These are phyloP conservation scores for Crassisporium funariophilum DNA, from an alignment of 768 basidiomycete genomes.

Conservation along the genomic window DNA sequence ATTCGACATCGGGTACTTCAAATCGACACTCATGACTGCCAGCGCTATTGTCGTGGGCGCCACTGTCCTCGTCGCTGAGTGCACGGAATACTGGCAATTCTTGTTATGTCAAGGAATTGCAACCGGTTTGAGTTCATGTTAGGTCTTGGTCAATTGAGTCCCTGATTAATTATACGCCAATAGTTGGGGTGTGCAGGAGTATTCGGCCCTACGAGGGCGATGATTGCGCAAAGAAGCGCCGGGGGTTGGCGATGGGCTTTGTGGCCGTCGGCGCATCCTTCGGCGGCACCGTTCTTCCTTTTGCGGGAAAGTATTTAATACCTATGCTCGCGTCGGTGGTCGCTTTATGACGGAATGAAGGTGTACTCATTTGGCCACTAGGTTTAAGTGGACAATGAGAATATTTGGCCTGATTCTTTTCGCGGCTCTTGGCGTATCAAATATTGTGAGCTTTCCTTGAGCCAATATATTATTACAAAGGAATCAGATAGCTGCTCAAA, in stretches of 20 bases:
- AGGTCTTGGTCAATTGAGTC: constrained; percentile 1
- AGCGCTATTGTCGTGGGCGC: constrained; percentile 53
- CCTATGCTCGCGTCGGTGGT: constrained; percentile 42
- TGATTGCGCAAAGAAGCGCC: constrained; percentile 62
- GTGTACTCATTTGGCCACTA: constrained; percentile 25
- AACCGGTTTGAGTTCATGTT: constrained; percentile 62
- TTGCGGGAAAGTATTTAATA: constrained; percentile 57
- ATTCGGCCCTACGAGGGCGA: constrained; percentile 60
- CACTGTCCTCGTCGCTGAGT: constrained; percentile 69
- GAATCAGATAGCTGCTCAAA: constrained; percentile 33
- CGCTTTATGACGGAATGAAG: background rate
- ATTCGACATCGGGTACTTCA: constrained; percentile 75
- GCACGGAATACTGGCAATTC: constrained; percentile 77
- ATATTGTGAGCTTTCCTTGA: constrained; percentile 39
- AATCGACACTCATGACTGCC: constrained; percentile 45
- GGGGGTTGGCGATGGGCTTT: constrained; percentile 65
- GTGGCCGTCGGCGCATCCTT: constrained; percentile 66
- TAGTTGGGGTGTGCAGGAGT: constrained; percentile 56
- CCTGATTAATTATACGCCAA: background rate
- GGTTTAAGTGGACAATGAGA: constrained; percentile 81
- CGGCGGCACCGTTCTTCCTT: constrained; percentile 71
- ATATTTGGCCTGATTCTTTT: constrained; percentile 67
- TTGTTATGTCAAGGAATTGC: constrained; percentile 73
- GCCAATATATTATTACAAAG: background rate
- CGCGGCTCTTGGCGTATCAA: constrained; percentile 51